Evolutionary conservation across 2,329 filamentous ascomycete genomes (phyloP), one percentile per base, ranked within the genome.

Genomic region (Aspergillus oerlinghausenensis): DNA sequence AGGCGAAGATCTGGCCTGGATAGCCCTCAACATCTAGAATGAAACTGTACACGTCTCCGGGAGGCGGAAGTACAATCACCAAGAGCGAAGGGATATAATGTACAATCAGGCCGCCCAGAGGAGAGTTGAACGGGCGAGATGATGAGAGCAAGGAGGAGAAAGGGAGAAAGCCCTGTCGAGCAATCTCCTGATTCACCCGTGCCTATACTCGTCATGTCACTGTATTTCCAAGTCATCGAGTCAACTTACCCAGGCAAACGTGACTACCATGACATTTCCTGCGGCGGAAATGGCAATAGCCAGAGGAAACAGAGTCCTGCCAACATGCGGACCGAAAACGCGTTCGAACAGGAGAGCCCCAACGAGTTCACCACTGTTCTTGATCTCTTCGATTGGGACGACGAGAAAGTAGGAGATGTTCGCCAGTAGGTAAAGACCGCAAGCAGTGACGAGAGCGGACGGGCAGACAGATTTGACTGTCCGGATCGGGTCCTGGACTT

Each of bases 21-120:
- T 89, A 90, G 0, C 84, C 86, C 64, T 90, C 87, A 0, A 90
- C 84, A 49, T 90, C 86, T 0, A 89, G 74, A 28, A 90, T 89
- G 64, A 91, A 89, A 9, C 84, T 86, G 70, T 90, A 91, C 0
- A 88, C 84, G 49, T 87, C 82, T 3, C 79, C 77, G 0, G 86
- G 84, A 0, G 87, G 86, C 0, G 87, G 86, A 0, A 88, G 75
- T 0, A 79, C 71, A 51, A 90, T 88, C 3, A 89, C 85, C 1
- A 90, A 73, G 0, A 88, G 63, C 0, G 86, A 88, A 0, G 87
- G 87, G 29, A 90, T 77, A 63, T 84, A 89, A 64, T 90, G 86
- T 1, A 90, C 78, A 3, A 90, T 70, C 0, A 91, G 78, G 0
- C 87, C 88, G 0, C 87, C 87, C 1, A 89, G 70, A 0, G 88